Base-by-base conservation (phyloP, 2,329 filamentous ascomycete species). In the Esteya vermicola region DNA sequence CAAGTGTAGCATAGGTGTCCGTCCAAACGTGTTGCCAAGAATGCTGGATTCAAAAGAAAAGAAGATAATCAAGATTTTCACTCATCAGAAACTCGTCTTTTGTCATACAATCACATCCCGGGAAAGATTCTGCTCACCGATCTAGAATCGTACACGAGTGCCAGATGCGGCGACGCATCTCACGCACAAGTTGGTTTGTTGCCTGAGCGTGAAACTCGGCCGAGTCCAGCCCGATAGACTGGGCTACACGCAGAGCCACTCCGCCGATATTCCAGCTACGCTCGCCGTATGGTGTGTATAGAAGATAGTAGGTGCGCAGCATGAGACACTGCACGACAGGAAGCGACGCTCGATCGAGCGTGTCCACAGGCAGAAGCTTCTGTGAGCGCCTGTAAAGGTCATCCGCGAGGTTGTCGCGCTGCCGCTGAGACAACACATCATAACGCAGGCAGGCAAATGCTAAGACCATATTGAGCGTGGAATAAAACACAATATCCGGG, bases 201-300 rank as follows among this genome's bases (percentile, higher is more conserved):
- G 14, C 31, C 20, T 14, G 19, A 4, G 33, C 6, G 20, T 14
- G 12, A 13, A 13, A 4, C 12, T 4, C 32, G 4, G 25, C 47
- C 7, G 43, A 26, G 28, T 55, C 50, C 10, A 59, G 33, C 0
- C 55, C 53, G 3, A 57, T 38, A 4, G 48, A 50, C 31, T 54
- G 50, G 9, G 55, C 55, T 3, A 48, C 47, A 12, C 55, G 48
- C 9, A 57, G 40, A 4, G 55, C 56, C 13, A 55, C 43, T 4
- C 53, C 54, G 3, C 52, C 36, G 6, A 49, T 44, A 33, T 51
- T 50, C 54, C 54, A 59, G 44, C 54, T 56, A 2, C 54, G 51
- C 20, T 55, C 47, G 5, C 48, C 49, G 21, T 51, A 47, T 1
- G 44, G 46, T 0, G 53, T 51, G 12, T 47, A 55, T 8, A 53